A percentile compares a stretch with the other conserved stretches of the same genome.
phyloP scores from a whole-genome alignment of 225 moss, liverwort and hornwort genomes.

The Pseudisothecium myosuroides region DNA sequence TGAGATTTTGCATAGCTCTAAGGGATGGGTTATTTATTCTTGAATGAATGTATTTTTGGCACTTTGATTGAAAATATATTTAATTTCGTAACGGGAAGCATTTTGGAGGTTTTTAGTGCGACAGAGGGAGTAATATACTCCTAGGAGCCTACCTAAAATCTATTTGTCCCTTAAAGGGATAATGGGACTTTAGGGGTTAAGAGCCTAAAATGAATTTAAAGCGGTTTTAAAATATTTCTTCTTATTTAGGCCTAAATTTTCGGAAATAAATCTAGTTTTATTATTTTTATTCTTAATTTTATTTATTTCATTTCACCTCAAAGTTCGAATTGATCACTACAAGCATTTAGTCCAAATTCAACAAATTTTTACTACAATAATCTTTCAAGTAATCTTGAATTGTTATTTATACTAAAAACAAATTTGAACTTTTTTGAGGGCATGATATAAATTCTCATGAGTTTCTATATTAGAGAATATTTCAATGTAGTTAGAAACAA shows the following conservation, averaged over 20 bases:
- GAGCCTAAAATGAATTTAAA: background rate
- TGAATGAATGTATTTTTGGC: too few relatives aligned
- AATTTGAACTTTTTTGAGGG: background rate
- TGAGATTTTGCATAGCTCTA: too few relatives aligned
- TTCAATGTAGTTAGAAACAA: background rate
- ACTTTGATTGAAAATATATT: too few relatives aligned
- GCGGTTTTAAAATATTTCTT: accelerated
- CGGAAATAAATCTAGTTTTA: too few relatives aligned
- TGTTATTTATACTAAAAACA: background rate
- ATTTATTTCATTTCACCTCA: background rate
- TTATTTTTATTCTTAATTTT: too few relatives aligned
- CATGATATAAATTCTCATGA: accelerated
- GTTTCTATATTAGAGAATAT: background rate
- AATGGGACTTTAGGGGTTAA: too few relatives aligned
- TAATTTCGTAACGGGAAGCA: too few relatives aligned
- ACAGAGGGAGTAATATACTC: too few relatives aligned
- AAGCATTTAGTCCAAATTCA: background rate
- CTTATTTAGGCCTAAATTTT: background rate
- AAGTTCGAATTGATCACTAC: background rate
- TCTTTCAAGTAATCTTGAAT: background rate
- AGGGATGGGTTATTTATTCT: too few relatives aligned
- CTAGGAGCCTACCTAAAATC: too few relatives aligned
- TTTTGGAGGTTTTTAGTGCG: too few relatives aligned
- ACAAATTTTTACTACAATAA: background rate
- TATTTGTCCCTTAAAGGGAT: too few relatives aligned